A percentile compares a stretch with the other conserved stretches of the same genome.
phyloP scores from a whole-genome alignment of 176 grass and related monocot genomes.

The Carex cristatella region DNA sequence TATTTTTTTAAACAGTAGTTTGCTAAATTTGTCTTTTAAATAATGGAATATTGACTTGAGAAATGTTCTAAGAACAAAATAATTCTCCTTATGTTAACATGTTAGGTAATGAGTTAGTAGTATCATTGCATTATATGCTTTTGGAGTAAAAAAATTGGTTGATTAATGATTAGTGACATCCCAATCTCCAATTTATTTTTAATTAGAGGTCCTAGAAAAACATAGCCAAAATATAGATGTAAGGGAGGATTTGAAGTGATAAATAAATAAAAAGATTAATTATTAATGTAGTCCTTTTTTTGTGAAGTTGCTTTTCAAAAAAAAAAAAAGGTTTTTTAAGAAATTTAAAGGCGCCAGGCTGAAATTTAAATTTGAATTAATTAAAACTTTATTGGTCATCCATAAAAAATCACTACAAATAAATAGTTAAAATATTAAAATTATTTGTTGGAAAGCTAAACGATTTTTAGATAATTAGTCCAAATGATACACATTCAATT shows the following conservation, averaged over 20 bases:
- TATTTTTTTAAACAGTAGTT: background rate
- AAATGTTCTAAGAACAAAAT: conserved; percentile 9
- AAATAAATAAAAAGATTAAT: background rate
- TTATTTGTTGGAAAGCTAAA: too few species aligned
- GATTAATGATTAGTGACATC: background rate
- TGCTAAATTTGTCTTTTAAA: background rate
- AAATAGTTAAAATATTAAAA: too few species aligned
- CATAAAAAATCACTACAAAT: too few species aligned
- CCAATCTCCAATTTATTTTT: background rate
- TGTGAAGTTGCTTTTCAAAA: background rate
- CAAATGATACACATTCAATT: too few species aligned
- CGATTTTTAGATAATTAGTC: too few species aligned
- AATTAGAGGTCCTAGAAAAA: background rate
- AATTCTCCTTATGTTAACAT: background rate
- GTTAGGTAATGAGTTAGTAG: conserved; percentile 14
- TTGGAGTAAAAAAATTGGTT: background rate
- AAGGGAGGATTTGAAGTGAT: background rate
- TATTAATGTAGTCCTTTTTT: background rate
- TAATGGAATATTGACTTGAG: background rate
- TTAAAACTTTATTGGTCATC: too few species aligned
- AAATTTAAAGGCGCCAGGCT: background rate
- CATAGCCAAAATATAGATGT: background rate
- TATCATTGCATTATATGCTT: background rate
- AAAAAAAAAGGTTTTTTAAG: background rate
- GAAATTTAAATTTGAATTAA: too few species aligned